Conservation (phyloP, 139 green algal genomes). For the Coelastrella sp. region DNA sequence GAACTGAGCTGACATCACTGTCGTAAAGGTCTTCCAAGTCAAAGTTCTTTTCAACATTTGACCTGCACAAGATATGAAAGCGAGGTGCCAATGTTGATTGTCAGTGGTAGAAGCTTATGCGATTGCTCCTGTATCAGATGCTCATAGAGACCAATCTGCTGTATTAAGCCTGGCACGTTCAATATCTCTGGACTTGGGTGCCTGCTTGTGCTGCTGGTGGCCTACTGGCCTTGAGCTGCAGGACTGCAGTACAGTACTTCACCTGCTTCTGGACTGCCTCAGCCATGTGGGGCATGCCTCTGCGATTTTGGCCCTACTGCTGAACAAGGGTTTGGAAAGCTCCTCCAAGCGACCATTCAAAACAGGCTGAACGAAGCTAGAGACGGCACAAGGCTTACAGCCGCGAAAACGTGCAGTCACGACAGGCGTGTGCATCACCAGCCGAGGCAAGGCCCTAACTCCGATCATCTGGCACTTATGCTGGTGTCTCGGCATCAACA, state of each 20-base stretch:
- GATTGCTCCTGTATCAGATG: no score
- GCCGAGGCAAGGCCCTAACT: not conserved
- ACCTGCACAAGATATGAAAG: not conserved
- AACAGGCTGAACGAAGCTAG: not conserved
- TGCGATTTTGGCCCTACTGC: conserved; percentile 42
- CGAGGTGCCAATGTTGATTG: not conserved
- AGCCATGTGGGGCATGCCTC: conserved; percentile 34
- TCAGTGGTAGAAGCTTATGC: not conserved
- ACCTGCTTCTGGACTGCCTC: conserved; percentile 25
- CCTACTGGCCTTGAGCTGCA: not conserved
- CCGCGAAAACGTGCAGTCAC: not conserved
- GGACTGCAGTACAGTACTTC: not conserved
- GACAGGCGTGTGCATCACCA: not conserved
- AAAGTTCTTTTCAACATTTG: conserved; percentile 43
- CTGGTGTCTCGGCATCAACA: not conserved
- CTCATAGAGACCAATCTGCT: not conserved
- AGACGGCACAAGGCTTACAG: not conserved
- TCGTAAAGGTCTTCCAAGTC: conserved; percentile 45
- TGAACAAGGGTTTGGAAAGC: conserved; percentile 30
- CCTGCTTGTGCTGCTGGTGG: not conserved
- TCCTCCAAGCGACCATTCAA: not conserved
- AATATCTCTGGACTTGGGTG: no score
- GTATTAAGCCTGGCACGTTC: not conserved
- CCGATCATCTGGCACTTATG: not conserved
- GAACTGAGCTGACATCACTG: conserved; percentile 35